phyloP scores from a whole-genome alignment of 1,284 basidiomycete genomes.

The Gymnopus androsaceus region DNA sequence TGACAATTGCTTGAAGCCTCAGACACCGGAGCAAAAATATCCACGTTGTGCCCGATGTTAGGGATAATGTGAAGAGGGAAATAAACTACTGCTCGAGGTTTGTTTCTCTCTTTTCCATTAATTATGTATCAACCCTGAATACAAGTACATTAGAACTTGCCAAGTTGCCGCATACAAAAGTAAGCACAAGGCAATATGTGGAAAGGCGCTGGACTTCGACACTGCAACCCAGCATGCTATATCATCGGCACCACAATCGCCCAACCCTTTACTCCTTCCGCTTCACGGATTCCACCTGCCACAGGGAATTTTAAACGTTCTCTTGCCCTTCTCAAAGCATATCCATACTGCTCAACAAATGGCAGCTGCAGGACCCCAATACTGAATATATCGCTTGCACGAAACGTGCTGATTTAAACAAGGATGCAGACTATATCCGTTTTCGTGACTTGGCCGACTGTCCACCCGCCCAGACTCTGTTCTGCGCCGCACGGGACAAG shows the following conservation, averaged over 20 bases:
- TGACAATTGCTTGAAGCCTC: neutral
- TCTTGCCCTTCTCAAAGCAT: slow-evolving; percentile 5
- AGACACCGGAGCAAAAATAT: slow-evolving; percentile 8
- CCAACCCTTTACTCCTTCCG: neutral
- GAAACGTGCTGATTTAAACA: slow-evolving; percentile 10
- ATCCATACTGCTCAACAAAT: slow-evolving; percentile 10
- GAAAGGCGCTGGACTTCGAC: neutral
- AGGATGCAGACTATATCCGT: neutral
- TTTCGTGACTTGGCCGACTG: neutral
- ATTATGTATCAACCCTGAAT: neutral
- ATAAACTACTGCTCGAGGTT: slow-evolving; percentile 20
- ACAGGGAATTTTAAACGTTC: slow-evolving; percentile 14
- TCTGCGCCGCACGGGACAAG: slow-evolving; percentile 16
- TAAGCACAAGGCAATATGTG: slow-evolving; percentile 15
- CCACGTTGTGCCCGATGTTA: slow-evolving; percentile 7
- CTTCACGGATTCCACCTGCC: slow-evolving; percentile 19
- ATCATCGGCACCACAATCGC: neutral
- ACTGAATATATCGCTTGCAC: no score
- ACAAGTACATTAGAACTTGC: slow-evolving; percentile 6
- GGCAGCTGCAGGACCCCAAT: no score
- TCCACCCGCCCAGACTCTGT: slow-evolving; percentile 14
- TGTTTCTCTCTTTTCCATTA: neutral
- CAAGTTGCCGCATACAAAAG: slow-evolving; percentile 16
- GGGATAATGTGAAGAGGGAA: slow-evolving; percentile 8
- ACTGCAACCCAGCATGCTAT: neutral